These are phyloP conservation scores for Teunomyces lycoperdinae DNA, from an alignment of 805 yeast genomes.

Conservation along the genomic window DNA sequence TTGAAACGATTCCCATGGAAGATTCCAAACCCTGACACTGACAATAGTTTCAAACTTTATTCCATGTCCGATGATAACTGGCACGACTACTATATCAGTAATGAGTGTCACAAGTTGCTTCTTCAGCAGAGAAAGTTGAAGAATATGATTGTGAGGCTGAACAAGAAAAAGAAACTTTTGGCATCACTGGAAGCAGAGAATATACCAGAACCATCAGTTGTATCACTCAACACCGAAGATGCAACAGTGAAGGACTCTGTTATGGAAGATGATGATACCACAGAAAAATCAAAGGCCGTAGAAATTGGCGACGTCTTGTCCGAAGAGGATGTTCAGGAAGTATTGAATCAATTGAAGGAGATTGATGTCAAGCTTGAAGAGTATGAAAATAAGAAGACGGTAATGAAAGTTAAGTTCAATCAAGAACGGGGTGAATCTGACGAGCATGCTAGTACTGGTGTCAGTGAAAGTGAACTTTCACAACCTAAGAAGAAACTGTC, in stretches of 20 bases:
- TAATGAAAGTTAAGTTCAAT: slow-evolving; percentile 30
- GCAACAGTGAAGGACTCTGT: slow-evolving; percentile 9
- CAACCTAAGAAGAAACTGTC: slow-evolving; percentile 31
- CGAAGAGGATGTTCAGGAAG: slow-evolving; percentile 31
- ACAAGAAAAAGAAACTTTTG: slow-evolving; percentile 35
- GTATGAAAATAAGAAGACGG: slow-evolving; percentile 33
- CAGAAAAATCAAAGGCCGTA: slow-evolving; percentile 3
- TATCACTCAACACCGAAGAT: slow-evolving; percentile 1
- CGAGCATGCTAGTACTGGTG: not conserved
- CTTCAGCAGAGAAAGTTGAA: slow-evolving; percentile 59
- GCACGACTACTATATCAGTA: slow-evolving; percentile 72
- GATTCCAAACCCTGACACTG: slow-evolving; percentile 58
- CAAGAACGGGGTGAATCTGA: slow-evolving; percentile 14
- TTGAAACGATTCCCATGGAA: slow-evolving; percentile 86
- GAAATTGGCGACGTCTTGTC: slow-evolving; percentile 22
- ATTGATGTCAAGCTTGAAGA: slow-evolving; percentile 37
- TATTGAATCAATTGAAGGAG: slow-evolving; percentile 32
- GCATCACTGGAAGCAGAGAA: slow-evolving; percentile 6
- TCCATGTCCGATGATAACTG: slow-evolving; percentile 67
- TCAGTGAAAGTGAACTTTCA: slow-evolving; percentile 7
- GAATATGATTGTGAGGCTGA: slow-evolving; percentile 40
- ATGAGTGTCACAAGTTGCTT: slow-evolving; percentile 65
- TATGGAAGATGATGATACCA: slow-evolving; percentile 7
- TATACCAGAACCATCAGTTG: too few relatives aligned
- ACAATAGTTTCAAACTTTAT: slow-evolving; percentile 67